Conservation (phyloP, 2,329 filamentous ascomycete species). For the Talaromyces rugulosus region DNA sequence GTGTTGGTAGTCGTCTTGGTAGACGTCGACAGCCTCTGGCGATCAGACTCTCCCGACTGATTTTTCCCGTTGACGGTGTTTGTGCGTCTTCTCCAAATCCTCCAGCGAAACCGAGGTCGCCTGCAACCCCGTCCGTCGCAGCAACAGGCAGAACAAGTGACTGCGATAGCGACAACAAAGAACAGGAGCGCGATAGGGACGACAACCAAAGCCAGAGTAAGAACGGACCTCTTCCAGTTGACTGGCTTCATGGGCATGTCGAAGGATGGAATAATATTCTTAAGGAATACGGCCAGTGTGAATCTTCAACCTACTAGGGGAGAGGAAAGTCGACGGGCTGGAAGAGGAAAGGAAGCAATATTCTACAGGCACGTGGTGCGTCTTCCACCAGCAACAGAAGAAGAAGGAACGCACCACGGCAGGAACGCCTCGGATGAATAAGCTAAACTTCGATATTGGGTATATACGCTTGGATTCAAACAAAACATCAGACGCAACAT, state of each 20-base stretch:
- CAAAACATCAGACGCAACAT: not conserved
- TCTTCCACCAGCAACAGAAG: not conserved
- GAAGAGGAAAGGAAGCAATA: not conserved
- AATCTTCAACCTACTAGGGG: not conserved
- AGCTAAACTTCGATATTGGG: not conserved
- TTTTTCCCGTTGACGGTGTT: slow-evolving; percentile 12
- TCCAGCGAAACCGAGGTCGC: not conserved
- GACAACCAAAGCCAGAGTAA: slow-evolving; percentile 43
- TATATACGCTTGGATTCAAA: not conserved
- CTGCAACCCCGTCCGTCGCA: not conserved
- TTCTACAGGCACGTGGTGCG: not conserved
- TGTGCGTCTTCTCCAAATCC: not conserved
- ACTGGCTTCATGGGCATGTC: slow-evolving; percentile 27
- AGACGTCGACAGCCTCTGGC: slow-evolving; percentile 27
- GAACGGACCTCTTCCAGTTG: slow-evolving; percentile 32
- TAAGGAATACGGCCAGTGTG: not conserved
- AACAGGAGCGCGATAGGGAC: slow-evolving; percentile 46
- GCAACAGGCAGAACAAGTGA: slow-evolving; percentile 38
- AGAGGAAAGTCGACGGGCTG: not conserved
- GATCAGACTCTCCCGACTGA: slow-evolving; percentile 28
- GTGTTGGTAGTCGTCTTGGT: slow-evolving; percentile 29
- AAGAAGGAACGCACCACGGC: not conserved
- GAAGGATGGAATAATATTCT: not conserved
- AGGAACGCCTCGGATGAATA: not conserved
- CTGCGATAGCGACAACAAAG: slow-evolving; percentile 31